These are phyloP conservation scores for Dipteronia dyeriana DNA, from an alignment of 345 rosid species.

Conservation along the genomic window DNA sequence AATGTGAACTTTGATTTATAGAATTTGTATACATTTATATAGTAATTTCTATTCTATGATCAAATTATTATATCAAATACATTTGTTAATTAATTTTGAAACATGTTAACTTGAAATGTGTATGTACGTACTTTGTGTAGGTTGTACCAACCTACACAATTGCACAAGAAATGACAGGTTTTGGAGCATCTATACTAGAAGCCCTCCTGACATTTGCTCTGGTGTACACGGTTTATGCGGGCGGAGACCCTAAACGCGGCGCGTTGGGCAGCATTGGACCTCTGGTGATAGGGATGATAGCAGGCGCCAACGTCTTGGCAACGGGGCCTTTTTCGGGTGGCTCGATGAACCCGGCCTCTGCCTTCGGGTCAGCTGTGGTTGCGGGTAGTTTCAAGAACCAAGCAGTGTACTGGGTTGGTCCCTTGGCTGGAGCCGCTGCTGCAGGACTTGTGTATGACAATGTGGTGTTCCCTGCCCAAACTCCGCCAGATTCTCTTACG, in stretches of 20 bases:
- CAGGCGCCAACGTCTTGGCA: slow-evolving; percentile 78
- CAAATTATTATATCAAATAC: too few species aligned
- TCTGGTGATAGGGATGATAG: slow-evolving; percentile 59
- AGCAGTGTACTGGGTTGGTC: slow-evolving; percentile 95
- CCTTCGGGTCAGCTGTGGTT: slow-evolving; percentile 74
- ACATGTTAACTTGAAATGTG: background rate
- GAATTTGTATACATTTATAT: too few species aligned
- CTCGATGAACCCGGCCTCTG: slow-evolving; percentile 84
- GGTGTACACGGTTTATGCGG: slow-evolving; percentile 72
- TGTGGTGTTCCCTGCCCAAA: slow-evolving; percentile 44
- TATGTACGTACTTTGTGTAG: slow-evolving; percentile 32
- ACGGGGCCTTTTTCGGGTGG: slow-evolving; percentile 91
- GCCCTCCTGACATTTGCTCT: slow-evolving; percentile 68
- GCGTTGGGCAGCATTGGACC: slow-evolving; percentile 49
- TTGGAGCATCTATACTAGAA: slow-evolving; percentile 84
- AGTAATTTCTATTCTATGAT: too few species aligned
- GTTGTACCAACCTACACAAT: slow-evolving; percentile 55
- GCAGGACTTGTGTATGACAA: slow-evolving; percentile 81
- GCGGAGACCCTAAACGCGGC: slow-evolving; percentile 53
- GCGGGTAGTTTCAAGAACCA: slow-evolving; percentile 80
- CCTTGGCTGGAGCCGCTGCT: slow-evolving; percentile 65
- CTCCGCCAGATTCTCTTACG: slow-evolving; percentile 29
- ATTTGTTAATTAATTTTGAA: too few species aligned
- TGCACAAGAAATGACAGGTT: slow-evolving; percentile 85
- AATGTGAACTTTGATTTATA: too few species aligned